Base-by-base conservation (phyloP, 2,329 filamentous ascomycete genomes). In the Fusarium oligoseptatum region DNA sequence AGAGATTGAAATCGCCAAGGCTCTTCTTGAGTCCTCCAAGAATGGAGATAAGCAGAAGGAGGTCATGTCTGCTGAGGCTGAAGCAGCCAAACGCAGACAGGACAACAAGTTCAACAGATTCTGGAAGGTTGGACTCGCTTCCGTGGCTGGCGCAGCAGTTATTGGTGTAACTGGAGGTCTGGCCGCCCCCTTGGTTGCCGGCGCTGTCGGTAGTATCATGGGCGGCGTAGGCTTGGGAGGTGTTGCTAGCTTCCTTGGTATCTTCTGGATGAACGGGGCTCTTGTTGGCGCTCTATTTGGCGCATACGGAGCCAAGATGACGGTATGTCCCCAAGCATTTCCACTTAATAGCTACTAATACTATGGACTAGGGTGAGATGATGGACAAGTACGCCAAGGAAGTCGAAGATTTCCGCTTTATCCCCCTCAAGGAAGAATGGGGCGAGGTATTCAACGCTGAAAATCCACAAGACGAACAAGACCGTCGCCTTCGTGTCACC, bases 81-180 rank as follows among this genome's bases (percentile, higher is more conserved):
- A 97, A 80, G 92, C 91, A 0, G 90, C 93, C 79, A 93, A 93
- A 80, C 91, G 92, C 64, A 89, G 89, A 15, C 91, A 95, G 72
- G 89, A 94, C 68, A 93, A 93, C 64, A 91, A 93, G 75, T 84
- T 88, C 10, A 87, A 90, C 22, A 87, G 95, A 10, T 93, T 93
- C 81, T 97, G 94, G 94, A 98, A 98, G 81, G 95, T 98, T 22
- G 95, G 95, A 0, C 87, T 98, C 29, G 96, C 95, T 0, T 94
- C 93, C 10, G 94, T 97, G 0, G 95, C 94, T 0, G 96, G 96
- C 12, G 96, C 96, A 2, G 94, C 94, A 0, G 86, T 98, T 2
- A 95, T 98, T n/a, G 95, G 95, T 7, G 90, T 98, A 4, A 98
- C 95, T 0, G 95, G 95, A 20, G 95, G 95, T 2, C 87, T 98